These are phyloP conservation scores for Thelephora aurantiotincta DNA, from an alignment of 768 basidiomycete genomes.

Conservation along the genomic window DNA sequence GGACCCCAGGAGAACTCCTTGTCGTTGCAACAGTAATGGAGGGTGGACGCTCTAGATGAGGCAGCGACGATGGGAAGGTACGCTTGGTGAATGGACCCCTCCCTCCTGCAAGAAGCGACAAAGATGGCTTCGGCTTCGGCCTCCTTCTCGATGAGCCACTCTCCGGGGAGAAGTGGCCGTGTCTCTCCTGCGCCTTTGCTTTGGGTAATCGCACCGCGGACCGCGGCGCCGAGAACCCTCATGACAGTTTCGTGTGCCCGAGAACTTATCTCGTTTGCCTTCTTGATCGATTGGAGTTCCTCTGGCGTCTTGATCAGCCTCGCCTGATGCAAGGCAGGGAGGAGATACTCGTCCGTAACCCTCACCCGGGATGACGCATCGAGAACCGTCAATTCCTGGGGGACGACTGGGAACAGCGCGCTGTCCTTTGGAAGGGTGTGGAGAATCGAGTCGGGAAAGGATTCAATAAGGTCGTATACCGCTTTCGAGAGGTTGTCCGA, in stretches of 20 bases:
- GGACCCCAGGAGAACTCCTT: conserved; percentile 80
- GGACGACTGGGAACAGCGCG: conserved; percentile 36
- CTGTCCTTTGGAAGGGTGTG: conserved; percentile 48
- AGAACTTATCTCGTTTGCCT: conserved; percentile 78
- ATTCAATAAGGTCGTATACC: conserved; percentile 32
- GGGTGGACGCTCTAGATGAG: conserved; percentile 71
- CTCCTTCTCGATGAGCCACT: conserved; percentile 88
- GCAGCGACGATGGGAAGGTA: conserved; percentile 91
- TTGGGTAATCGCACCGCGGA: conserved; percentile 37
- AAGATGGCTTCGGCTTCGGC: conserved; percentile 92
- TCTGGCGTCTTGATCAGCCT: conserved; percentile 62
- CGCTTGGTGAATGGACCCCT: conserved; percentile 86
- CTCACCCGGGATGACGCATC: conserved; percentile 20
- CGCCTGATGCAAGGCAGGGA: conserved; percentile 66
- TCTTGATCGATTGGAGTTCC: conserved; percentile 64
- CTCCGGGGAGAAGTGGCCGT: conserved; percentile 47
- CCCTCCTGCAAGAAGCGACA: conserved; percentile 75
- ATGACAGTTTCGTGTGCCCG: conserved; percentile 87
- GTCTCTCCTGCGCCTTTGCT: conserved; percentile 24
- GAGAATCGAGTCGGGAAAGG: conserved; percentile 40
- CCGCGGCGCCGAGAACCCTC: conserved; percentile 72
- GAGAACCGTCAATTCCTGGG: conserved; percentile 26
- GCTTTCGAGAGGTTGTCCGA: conserved; percentile 28
- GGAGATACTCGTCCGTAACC: conserved; percentile 48
- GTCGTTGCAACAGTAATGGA: conserved; percentile 95